Conservation (phyloP, 805 yeast species). For the Danielozyma ontarioensis region DNA sequence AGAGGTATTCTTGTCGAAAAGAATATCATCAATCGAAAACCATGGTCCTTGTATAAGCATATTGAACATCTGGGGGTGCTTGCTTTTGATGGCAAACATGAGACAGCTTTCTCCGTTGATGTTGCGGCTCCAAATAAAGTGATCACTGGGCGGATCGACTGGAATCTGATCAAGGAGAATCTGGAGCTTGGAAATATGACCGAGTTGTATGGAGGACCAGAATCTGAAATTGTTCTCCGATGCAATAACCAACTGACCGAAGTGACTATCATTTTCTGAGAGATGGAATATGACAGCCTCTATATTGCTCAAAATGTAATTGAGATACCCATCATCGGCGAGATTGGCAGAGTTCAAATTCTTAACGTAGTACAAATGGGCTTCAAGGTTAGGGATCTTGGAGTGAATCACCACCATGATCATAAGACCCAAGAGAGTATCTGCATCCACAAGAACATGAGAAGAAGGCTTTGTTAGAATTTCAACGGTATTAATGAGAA, state of each 20-base stretch:
- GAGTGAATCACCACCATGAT: conserved; percentile 67
- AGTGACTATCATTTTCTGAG: conserved; percentile 20
- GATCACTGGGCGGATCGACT: conserved; percentile 15
- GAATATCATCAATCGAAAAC: conserved; percentile 61
- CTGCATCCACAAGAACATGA: conserved; percentile 62
- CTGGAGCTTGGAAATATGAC: conserved; percentile 15
- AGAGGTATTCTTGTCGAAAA: conserved; percentile 54
- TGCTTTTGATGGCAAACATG: conserved; percentile 52
- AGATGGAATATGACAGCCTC: conserved; percentile 77
- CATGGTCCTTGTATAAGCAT: conserved; percentile 42
- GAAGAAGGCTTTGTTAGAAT: conserved; percentile 36
- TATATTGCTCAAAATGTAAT: conserved; percentile 76
- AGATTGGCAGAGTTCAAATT: conserved; percentile 42
- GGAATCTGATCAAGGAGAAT: conserved; percentile 9
- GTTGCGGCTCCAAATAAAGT: conserved; percentile 16
- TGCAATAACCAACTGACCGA: conserved; percentile 30
- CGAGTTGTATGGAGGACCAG: conserved; percentile 45
- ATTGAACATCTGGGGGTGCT: conserved; percentile 40
- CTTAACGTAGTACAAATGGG: conserved; percentile 62
- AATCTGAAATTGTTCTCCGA: conserved; percentile 48
- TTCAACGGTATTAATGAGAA: conserved; percentile 49
- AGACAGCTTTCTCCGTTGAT: conserved; percentile 67
- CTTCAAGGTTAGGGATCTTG: conserved; percentile 50
- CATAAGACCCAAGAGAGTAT: conserved; percentile 66
- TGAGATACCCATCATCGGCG: conserved; percentile 52